Evolutionary conservation across 768 basidiomycete genomes (phyloP).

Genomic region (Tricholoma sp.): DNA sequence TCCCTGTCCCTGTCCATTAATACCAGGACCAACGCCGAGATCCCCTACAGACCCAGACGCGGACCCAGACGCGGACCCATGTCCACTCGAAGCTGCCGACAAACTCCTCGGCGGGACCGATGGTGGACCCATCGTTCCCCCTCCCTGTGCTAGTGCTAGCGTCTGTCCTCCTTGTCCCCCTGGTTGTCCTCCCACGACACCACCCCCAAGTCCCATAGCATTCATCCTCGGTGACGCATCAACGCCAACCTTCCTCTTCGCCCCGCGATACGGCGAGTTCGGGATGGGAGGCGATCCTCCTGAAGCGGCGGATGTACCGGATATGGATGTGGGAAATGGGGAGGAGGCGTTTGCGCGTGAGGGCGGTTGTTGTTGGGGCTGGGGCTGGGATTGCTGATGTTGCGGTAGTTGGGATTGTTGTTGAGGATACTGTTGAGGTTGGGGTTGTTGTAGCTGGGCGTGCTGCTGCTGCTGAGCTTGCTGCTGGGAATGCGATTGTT

Average conservation of each 20-base stretch:
- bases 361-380: slow-evolving; percentile 5
- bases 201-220: neutral
- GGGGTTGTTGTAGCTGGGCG: neutral
- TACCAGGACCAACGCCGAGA: neutral
- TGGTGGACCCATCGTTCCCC: slow-evolving; percentile 19
- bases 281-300: slow-evolving; percentile 8
- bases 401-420: neutral
- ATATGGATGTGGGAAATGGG: neutral
- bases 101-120: slow-evolving; percentile 16
- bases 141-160: too few relatives aligned
- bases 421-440: neutral
- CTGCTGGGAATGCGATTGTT: slow-evolving; percentile 1
- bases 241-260: slow-evolving; percentile 24
- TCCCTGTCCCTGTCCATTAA: slow-evolving; percentile 1
- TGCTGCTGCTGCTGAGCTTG: slow-evolving; percentile 11
- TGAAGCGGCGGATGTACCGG: neutral
- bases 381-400: neutral
- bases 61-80: neutral
- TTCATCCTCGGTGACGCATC: slow-evolving; percentile 19
- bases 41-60: slow-evolving; percentile 8
- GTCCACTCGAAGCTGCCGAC: slow-evolving; percentile 5
- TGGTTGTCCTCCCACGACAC: neutral
- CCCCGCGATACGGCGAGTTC: slow-evolving; percentile 26
- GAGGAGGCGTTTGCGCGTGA: neutral
- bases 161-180: too few relatives aligned